Percentiles rank a stretch among this genome's conserved stretches.
These are phyloP conservation scores for Syzygium oleosum DNA, from an alignment of 345 rosid species.

Conservation along the genomic window DNA sequence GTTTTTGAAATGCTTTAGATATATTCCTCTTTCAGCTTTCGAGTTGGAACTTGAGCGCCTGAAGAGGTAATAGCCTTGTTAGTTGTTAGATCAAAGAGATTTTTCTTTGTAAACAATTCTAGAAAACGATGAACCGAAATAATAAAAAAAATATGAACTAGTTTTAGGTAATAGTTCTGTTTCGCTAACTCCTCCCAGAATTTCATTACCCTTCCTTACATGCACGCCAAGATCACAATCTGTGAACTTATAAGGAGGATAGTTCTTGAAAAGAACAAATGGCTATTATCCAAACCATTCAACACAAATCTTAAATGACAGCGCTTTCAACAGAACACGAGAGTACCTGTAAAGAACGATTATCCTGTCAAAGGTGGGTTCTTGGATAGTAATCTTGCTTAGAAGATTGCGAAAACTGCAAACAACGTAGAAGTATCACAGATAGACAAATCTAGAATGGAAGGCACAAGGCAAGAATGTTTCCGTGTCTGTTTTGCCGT, in stretches of 20 bases:
- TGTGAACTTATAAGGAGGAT: not conserved
- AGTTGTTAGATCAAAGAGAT: not conserved
- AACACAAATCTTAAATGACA: not conserved
- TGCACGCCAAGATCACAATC: not conserved
- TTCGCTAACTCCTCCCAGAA: not conserved
- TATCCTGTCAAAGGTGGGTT: conserved; percentile 89
- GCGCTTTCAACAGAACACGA: not conserved
- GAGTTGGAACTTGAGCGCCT: conserved; percentile 55
- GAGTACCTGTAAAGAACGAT: conserved; percentile 85
- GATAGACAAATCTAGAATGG: not conserved
- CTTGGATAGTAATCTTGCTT: conserved; percentile 72
- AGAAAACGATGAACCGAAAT: not conserved
- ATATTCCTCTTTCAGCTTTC: conserved; percentile 60
- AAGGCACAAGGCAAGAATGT: not conserved
- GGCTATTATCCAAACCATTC: not conserved
- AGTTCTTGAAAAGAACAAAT: not conserved
- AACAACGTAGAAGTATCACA: conserved; percentile 6
- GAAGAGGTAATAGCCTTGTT: not conserved
- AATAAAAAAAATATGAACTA: not conserved
- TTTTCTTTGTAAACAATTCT: not conserved
- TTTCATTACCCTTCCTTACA: not conserved
- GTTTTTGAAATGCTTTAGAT: conserved; percentile 88
- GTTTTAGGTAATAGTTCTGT: not conserved
- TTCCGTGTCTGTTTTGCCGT: not conserved
- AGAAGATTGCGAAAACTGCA: conserved; percentile 53